Conservation (phyloP, 2,329 filamentous ascomycete species). For the Colletotrichum plurivorum region DNA sequence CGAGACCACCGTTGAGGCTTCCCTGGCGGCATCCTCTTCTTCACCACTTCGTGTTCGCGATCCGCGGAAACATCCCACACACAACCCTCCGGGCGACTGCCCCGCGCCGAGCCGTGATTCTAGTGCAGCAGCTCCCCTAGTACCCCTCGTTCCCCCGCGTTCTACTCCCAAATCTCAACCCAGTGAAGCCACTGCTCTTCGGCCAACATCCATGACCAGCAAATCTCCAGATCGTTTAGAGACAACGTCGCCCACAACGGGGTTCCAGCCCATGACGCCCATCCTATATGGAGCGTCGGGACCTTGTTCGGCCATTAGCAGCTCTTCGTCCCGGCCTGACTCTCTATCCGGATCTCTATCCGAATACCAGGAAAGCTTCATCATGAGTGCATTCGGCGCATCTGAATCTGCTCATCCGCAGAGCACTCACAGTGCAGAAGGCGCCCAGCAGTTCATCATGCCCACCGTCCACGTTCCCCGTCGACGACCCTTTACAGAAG, state of each 20-base stretch:
- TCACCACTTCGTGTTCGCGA: constrained; percentile 49
- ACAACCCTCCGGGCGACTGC: not conserved
- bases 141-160: not conserved
- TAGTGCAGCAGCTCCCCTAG: constrained; percentile 12
- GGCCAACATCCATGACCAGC: constrained; percentile 23
- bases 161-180: constrained; percentile 44
- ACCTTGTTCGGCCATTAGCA: constrained; percentile 60
- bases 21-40: constrained; percentile 46
- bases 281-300: constrained; percentile 58
- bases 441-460: constrained; percentile 91
- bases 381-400: constrained; percentile 42
- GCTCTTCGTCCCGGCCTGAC: constrained; percentile 65
- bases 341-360: constrained; percentile 65
- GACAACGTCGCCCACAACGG: constrained; percentile 42
- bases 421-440: constrained; percentile 57
- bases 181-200: constrained; percentile 14
- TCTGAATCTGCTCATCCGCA: constrained; percentile 30
- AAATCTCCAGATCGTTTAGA: constrained; percentile 4
- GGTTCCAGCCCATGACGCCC: constrained; percentile 62
- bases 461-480: constrained; percentile 93
- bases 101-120: constrained; percentile 22
- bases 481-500: constrained; percentile 89
- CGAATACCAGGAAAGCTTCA: constrained; percentile 52
- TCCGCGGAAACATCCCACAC: constrained; percentile 47
- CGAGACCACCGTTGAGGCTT: constrained; percentile 62